A percentile compares a stretch with the other conserved stretches of the same genome.
phyloP scores from a whole-genome alignment of 768 basidiomycete species.

The Agrocybe praecox region DNA sequence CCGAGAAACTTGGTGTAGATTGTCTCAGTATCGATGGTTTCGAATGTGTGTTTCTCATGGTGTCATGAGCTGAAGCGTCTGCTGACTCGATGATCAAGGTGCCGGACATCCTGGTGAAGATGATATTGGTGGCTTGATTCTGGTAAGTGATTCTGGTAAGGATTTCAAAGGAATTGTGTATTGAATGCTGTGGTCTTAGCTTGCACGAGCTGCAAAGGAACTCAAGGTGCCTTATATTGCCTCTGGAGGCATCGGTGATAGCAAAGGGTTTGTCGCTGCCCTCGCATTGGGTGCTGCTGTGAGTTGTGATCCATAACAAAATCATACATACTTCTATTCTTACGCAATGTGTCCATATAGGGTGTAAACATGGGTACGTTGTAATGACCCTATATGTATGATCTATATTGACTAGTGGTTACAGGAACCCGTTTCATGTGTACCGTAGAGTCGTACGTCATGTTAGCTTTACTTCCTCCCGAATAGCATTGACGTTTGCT shows the following conservation, averaged over 20 bases:
- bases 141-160: conserved; percentile 49
- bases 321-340: neutral
- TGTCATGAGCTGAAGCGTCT: neutral
- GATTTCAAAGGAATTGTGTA: neutral
- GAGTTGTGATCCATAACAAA: conserved; percentile 29
- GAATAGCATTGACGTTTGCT: neutral
- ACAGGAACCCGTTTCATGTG: conserved; percentile 87
- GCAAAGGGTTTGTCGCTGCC: conserved; percentile 79
- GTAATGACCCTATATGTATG: neutral
- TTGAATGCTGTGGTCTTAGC: conserved; percentile 37
- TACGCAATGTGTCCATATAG: conserved; percentile 33
- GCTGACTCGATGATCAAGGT: conserved; percentile 43
- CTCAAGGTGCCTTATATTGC: conserved; percentile 86
- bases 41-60: conserved; percentile 61
- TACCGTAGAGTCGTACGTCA: conserved; percentile 73
- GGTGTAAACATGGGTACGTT: conserved; percentile 80
- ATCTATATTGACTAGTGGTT: conserved; percentile 11
- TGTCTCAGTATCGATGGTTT: conserved; percentile 89
- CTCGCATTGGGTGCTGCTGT: conserved; percentile 82
- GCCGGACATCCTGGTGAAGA: conserved; percentile 96
- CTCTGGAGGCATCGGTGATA: conserved; percentile 89
- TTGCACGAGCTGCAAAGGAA: conserved; percentile 86
- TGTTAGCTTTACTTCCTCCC: neutral
- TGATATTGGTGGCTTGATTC: conserved; percentile 84
- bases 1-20: conserved; percentile 82